Evolutionary conservation across 148 eudicot species (phyloP), one percentile per base, ranked within the genome.

Genomic region (Vaccinium myrtillus): DNA sequence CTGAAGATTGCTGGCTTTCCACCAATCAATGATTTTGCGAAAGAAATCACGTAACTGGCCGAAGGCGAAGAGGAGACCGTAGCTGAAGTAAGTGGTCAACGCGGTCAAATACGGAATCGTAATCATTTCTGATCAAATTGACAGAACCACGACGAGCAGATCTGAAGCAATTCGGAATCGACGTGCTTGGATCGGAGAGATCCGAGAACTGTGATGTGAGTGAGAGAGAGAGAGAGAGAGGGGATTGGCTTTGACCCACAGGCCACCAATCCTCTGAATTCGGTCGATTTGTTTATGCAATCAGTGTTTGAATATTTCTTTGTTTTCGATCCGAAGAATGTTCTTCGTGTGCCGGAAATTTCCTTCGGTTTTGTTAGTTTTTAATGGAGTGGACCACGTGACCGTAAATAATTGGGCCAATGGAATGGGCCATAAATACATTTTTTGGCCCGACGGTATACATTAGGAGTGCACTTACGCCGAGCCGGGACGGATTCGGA

Each of bases 61-160:
- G 63, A 97, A 95, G 11, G 91, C 93, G 32, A 97, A 95, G 75
- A 97, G 89, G 85, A 97, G 88, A 25, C 92, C 96, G 51, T 97
- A 97, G 88, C 99, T 97, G 88, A 97, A 90, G 83, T 91, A 95
- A 0, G 99, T 97, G 3, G 95, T 87, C 84, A 97, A 90, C 65
- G 98, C 99, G 78, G 99, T 97, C 85, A 97, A 79, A 85, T 97
- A 97, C 1, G 99, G 99, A 82, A 97, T 91, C 15, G 96, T 94
- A 75, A 95, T 95, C 99, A 97, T 97, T 56, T 85, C 46, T 23
- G 25, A 21, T 76, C 46, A 6, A 30, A 50, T 50, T 50, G 77
- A 65, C 49, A 11, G 27, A 2, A 2, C 27, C 8, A 16, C 25
- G 48, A 36, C 14, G 74, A 58, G 53, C 55, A 75, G 88, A 79